phyloP scores from a whole-genome alignment of 257 asterid species.

The Fraxinus quadrangulata region DNA sequence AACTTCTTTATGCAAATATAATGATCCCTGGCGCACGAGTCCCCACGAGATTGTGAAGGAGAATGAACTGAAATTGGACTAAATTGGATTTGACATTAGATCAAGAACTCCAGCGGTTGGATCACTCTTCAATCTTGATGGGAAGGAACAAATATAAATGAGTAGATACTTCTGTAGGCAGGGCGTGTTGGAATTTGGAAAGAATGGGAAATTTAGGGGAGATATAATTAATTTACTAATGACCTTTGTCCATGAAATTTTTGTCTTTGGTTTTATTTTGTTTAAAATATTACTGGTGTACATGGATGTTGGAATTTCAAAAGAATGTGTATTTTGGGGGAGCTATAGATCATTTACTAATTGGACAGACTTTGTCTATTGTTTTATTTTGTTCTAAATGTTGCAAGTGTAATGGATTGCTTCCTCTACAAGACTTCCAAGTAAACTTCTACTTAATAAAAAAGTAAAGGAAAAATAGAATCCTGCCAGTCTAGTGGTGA shows the following conservation, averaged over 20 bases:
- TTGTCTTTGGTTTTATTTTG: not conserved
- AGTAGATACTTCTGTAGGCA: not conserved
- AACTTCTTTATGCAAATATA: no score
- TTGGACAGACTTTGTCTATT: not conserved
- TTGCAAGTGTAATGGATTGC: not conserved
- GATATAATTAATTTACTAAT: no score
- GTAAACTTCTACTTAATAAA: not conserved
- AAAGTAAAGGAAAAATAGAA: not conserved
- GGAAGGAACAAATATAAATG: not conserved
- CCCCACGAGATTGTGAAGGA: not conserved
- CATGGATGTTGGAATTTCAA: not conserved
- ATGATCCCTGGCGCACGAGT: not conserved
- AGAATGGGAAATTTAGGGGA: not conserved
- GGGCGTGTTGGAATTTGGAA: not conserved
- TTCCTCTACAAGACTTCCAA: not conserved
- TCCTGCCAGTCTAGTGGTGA: not conserved
- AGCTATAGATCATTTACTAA: not conserved
- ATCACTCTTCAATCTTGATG: not conserved
- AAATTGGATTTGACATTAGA: not conserved
- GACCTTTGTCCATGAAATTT: no score
- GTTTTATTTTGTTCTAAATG: not conserved
- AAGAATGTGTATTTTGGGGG: not conserved
- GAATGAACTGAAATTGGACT: not conserved
- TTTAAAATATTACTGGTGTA: not conserved
- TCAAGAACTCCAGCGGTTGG: not conserved